Evolutionary conservation across 768 basidiomycete genomes (phyloP).

Genomic region (Favolaschia claudopus): DNA sequence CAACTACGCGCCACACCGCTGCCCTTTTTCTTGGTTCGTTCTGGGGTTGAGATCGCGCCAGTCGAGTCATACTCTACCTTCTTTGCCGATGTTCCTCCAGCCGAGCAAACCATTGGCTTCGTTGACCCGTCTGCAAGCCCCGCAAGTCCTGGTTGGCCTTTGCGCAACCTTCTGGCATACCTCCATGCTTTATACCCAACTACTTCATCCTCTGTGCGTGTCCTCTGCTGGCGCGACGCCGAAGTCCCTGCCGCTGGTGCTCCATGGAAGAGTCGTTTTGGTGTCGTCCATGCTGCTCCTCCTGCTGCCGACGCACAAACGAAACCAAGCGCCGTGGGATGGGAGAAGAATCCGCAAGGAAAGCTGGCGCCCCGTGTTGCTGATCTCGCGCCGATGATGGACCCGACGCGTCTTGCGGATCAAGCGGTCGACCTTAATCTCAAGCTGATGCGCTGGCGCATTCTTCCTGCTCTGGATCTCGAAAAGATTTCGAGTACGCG

Average conservation of each 20-base stretch:
- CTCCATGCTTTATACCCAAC: conserved; percentile 67
- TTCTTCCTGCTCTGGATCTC: conserved; percentile 87
- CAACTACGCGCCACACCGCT: conserved; percentile 50
- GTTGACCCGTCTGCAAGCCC: conserved; percentile 85
- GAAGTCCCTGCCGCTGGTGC: conserved; percentile 51
- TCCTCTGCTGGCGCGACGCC: conserved; percentile 82
- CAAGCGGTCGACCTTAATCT: conserved; percentile 98
- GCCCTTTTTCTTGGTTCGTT: conserved; percentile 71
- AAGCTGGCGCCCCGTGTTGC: conserved; percentile 89
- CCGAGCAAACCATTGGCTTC: conserved; percentile 63
- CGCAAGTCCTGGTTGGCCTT: conserved; percentile 87
- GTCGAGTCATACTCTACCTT: conserved; percentile 67
- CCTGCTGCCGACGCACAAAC: conserved; percentile 24
- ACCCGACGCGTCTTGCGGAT: conserved; percentile 87
- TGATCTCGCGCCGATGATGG: conserved; percentile 96
- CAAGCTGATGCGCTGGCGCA: conserved; percentile 98
- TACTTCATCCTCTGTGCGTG: conserved; percentile 55
- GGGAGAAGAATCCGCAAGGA: conserved; percentile 93
- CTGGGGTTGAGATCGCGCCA: conserved; percentile 51
- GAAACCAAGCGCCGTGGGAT: conserved; percentile 81
- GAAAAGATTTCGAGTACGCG: conserved; percentile 83
- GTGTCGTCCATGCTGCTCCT: conserved; percentile 49
- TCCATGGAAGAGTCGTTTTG: conserved; percentile 71
- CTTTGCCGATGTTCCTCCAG: conserved; percentile 53
- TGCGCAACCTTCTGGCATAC: conserved; percentile 90